Conservation (phyloP, 2,329 filamentous ascomycete genomes). For the Sclerotinia spermophila region DNA sequence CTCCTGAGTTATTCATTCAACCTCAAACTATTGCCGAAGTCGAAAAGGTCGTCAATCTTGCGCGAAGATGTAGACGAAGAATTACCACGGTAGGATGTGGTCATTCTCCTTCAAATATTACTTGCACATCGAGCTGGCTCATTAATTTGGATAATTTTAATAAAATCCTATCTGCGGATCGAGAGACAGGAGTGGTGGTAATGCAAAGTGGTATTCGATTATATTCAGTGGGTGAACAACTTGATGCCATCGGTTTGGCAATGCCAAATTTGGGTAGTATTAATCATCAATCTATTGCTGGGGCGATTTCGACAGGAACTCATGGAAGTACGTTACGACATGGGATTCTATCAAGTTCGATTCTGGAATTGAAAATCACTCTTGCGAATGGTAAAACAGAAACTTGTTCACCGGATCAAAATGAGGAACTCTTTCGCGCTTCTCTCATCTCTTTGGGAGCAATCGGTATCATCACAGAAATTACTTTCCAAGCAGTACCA, state of each 20-base stretch:
- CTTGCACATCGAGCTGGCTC: slow-evolving; percentile 91
- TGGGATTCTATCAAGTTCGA: slow-evolving; percentile 77
- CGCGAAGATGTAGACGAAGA: slow-evolving; percentile 74
- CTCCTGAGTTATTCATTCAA: slow-evolving; percentile 86
- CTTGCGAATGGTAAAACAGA: slow-evolving; percentile 74
- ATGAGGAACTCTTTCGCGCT: slow-evolving; percentile 79
- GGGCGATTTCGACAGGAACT: slow-evolving; percentile 88
- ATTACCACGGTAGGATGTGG: slow-evolving; percentile 84
- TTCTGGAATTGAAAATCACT: slow-evolving; percentile 73
- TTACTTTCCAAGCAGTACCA: slow-evolving; percentile 77
- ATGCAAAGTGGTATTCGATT: slow-evolving; percentile 89
- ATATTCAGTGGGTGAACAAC: slow-evolving; percentile 65
- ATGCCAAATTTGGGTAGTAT: slow-evolving; percentile 94
- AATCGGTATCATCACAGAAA: slow-evolving; percentile 83
- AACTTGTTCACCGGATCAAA: slow-evolving; percentile 62
- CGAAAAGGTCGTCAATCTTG: slow-evolving; percentile 76
- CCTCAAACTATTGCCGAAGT: slow-evolving; percentile 77
- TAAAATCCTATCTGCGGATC: slow-evolving; percentile 67
- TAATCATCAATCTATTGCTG: slow-evolving; percentile 87
- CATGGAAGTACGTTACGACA: slow-evolving; percentile 85
- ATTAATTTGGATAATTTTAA: slow-evolving; percentile 86
- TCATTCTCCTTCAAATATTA: slow-evolving; percentile 88
- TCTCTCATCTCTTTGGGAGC: slow-evolving; percentile 84
- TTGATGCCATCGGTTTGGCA: slow-evolving; percentile 73
- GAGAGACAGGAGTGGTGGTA: slow-evolving; percentile 60